A percentile compares a stretch with the other conserved stretches of the same genome.
Conservation (phyloP, 306 rosid species). For the Arachis stenosperma region DNA sequence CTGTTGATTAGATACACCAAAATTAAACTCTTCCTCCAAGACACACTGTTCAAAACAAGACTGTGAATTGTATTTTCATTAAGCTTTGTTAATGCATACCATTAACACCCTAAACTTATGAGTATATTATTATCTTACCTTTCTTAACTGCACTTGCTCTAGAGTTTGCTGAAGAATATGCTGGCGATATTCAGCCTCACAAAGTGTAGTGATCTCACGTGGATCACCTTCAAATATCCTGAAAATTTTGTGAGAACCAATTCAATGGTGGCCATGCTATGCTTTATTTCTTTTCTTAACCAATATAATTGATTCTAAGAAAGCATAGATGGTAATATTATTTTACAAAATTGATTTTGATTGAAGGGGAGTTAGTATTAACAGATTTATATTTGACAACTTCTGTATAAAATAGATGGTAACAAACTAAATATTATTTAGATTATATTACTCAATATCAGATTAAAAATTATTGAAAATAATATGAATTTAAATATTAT, state of each 20-base stretch:
- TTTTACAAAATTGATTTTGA: too few relatives aligned
- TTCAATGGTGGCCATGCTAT: background rate
- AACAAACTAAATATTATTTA: too few relatives aligned
- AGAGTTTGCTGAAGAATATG: constrained; percentile 58
- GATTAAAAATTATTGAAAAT: too few relatives aligned
- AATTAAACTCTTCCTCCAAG: constrained; percentile 45
- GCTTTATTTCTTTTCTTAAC: background rate
- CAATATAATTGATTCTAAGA: background rate
- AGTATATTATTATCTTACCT: constrained; percentile 33
- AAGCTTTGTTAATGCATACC: background rate
- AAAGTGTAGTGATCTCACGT: constrained; percentile 52
- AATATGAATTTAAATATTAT: too few relatives aligned
- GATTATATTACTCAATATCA: too few relatives aligned
- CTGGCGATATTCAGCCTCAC: constrained; percentile 56
- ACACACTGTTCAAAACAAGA: constrained; percentile 40
- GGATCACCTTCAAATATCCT: constrained; percentile 70
- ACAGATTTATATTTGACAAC: too few relatives aligned
- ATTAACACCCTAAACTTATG: constrained; percentile 10
- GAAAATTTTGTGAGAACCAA: constrained; percentile 22
- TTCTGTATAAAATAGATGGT: too few relatives aligned
- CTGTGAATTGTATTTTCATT: background rate
- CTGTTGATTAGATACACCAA: constrained; percentile 38
- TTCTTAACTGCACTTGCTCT: constrained; percentile 48
- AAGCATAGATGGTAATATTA: too few relatives aligned
- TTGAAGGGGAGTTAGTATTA: too few relatives aligned